Conservation (phyloP, 345 rosid genomes). For the Cochlearia excelsa region DNA sequence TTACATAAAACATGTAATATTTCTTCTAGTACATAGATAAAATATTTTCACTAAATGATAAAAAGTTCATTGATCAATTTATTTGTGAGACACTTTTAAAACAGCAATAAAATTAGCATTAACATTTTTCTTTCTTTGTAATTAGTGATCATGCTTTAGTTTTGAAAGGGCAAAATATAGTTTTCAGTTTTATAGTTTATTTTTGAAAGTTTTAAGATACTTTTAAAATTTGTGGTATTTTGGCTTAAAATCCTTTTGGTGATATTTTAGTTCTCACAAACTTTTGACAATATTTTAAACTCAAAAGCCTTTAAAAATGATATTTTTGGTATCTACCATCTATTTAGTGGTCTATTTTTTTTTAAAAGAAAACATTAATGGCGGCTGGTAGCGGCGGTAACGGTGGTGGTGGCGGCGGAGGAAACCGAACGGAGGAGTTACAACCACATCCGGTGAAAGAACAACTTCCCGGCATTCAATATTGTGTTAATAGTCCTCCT, state of each 20-base stretch:
- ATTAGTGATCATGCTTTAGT: too few relatives aligned
- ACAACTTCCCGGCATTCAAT: slow-evolving; percentile 60
- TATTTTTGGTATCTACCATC: too few relatives aligned
- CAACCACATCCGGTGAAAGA: slow-evolving; percentile 66
- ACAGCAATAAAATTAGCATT: too few relatives aligned
- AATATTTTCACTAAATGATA: not conserved
- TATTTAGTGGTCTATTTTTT: not conserved
- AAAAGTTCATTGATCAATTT: not conserved
- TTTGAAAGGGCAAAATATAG: too few relatives aligned
- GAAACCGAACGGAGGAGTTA: slow-evolving; percentile 39
- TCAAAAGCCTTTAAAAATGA: too few relatives aligned
- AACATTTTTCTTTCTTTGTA: too few relatives aligned
- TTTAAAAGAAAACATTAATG: slow-evolving; percentile 12
- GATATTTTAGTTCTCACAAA: too few relatives aligned
- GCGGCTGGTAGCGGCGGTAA: slow-evolving; percentile 10
- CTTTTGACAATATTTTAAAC: too few relatives aligned
- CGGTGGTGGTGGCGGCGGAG: slow-evolving; percentile 16
- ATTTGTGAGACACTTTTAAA: not conserved
- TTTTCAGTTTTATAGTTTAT: too few relatives aligned
- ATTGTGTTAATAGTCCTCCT: slow-evolving; percentile 70
- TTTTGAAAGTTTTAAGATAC: not conserved
- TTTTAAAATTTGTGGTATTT: too few relatives aligned
- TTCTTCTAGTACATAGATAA: not conserved
- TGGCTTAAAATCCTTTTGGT: too few relatives aligned
- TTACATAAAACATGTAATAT: not conserved